phyloP scores from a whole-genome alignment of 441 rosid genomes.

The Populus hybrid region DNA sequence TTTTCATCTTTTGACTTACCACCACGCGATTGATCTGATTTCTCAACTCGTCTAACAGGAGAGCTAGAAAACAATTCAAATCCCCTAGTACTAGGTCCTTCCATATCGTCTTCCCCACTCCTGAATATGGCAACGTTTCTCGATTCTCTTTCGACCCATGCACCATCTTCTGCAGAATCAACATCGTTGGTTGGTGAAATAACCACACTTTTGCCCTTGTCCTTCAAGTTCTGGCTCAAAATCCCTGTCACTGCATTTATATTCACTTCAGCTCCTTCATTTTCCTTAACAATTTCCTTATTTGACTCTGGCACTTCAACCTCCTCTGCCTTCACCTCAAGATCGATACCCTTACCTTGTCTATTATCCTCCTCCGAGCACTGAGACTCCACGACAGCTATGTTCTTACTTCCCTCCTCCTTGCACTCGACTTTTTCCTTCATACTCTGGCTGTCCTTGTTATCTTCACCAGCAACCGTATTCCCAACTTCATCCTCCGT shows the following conservation, averaged over 20 bases:
- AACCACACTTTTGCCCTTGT: slow-evolving; percentile 69
- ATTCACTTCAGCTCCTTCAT: slow-evolving; percentile 26
- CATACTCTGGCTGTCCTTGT: slow-evolving; percentile 28
- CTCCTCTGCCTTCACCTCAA: slow-evolving; percentile 40
- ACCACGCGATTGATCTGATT: slow-evolving; percentile 40
- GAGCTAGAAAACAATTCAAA: slow-evolving; percentile 82
- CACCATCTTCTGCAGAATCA: slow-evolving; percentile 40
- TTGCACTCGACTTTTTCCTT: slow-evolving; percentile 26
- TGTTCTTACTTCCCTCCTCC: slow-evolving; percentile 30
- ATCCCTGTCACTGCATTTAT: slow-evolving; percentile 29
- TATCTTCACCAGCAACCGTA: slow-evolving; percentile 31
- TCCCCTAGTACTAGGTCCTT: slow-evolving; percentile 81
- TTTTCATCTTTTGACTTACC: slow-evolving; percentile 60
- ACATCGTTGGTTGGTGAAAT: slow-evolving; percentile 27
- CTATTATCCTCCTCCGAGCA: slow-evolving; percentile 32
- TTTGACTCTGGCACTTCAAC: slow-evolving; percentile 31
- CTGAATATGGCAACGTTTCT: slow-evolving; percentile 30
- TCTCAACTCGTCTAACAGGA: slow-evolving; percentile 56
- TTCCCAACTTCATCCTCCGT: slow-evolving; percentile 35
- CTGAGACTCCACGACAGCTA: slow-evolving; percentile 24
- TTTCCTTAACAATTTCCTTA: slow-evolving; percentile 35
- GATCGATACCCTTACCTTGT: slow-evolving; percentile 39
- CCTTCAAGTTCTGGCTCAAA: slow-evolving; percentile 42
- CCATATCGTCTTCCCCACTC: slow-evolving; percentile 48
- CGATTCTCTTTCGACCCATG: slow-evolving; percentile 41